Base-by-base conservation (phyloP, 108 stramenopile species). In the Cyclostephanos invisitatus region DNA sequence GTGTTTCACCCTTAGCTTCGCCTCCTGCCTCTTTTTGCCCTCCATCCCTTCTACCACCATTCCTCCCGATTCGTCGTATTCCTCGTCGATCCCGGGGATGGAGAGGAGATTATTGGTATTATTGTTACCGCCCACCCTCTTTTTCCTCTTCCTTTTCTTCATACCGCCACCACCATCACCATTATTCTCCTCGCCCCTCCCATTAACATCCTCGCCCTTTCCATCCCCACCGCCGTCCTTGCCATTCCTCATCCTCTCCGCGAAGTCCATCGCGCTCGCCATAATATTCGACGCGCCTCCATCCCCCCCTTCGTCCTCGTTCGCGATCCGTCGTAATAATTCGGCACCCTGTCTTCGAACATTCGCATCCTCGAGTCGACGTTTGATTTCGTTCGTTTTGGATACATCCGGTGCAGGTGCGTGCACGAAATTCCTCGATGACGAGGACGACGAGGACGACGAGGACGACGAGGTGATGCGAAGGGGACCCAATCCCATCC, bases 21-120 rank as follows among this genome's bases (percentile, higher is more conserved):
- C 7, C 40, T 42, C 40, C 40, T 42, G 3, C 17, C 20, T 36
- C 22, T 38, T 35, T 20, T 28, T 17, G 59, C 70, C 27, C 95
- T 50, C 95, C 95, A 0, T 90, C 91, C 37, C 90, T 80, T 11
- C 91, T 91, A 79, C 84, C 80, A 10, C 91, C 91, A n/a, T n/a
- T n/a, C n/a, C n/a, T n/a, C n/a, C n/a, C n/a, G n/a, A n/a, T n/a
- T 75, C 92, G 57, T 82, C 90, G 51, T 79, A 18, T 3, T 78
- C 44, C 60, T 67, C 49, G 15, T 73, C 51, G 18, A 63, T 37
- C 8, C n/a, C 70, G 46, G 70, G 69, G 27, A 71, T 12, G 15
- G 70, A 58, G 10, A 71, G 48, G 27, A 42, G 70, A 12, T 47
- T 42, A 40, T 57, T 42, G 10, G 10, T 42, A 4, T 1, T 67